These are phyloP conservation scores for Pseudopithomyces maydicus DNA, from an alignment of 2,329 filamentous ascomycete genomes.

Conservation along the genomic window DNA sequence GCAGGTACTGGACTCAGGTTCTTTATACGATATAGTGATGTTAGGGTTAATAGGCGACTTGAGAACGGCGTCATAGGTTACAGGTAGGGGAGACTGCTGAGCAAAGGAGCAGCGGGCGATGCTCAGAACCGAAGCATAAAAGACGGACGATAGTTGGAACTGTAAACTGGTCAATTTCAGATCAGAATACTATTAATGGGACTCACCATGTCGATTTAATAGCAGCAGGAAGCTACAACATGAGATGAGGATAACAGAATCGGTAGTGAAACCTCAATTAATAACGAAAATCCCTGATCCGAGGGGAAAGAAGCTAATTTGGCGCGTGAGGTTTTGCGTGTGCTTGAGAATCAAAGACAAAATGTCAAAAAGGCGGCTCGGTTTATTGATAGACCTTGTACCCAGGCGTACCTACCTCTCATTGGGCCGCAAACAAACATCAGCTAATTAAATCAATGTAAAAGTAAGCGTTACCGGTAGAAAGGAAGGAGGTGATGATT, in stretches of 20 bases:
- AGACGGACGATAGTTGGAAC: constrained; percentile 45
- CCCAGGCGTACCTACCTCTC: not conserved
- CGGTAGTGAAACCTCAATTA: constrained; percentile 11
- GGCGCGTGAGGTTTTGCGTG: constrained; percentile 5
- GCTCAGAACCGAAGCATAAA: constrained; percentile 17
- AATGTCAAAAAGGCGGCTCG: not conserved
- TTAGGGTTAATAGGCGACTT: constrained; percentile 65
- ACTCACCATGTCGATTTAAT: constrained; percentile 18
- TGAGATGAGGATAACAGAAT: constrained; percentile 19
- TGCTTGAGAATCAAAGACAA: not conserved
- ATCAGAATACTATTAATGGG: not conserved
- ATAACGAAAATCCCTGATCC: constrained; percentile 11
- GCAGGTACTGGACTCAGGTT: constrained; percentile 64
- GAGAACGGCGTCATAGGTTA: constrained; percentile 57
- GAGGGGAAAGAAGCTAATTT: not conserved
- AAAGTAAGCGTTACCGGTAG: not conserved
- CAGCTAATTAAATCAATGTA: not conserved
- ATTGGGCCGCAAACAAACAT: not conserved
- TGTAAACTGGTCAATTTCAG: constrained; percentile 42
- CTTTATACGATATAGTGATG: constrained; percentile 72
- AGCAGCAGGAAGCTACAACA: constrained; percentile 14
- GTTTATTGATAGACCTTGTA: not conserved
- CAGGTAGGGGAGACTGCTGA: constrained; percentile 50
- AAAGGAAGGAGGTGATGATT: not conserved
- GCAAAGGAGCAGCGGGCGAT: constrained; percentile 28